phyloP scores from a whole-genome alignment of 179 eudicot species.

The Drosera spatulata region DNA sequence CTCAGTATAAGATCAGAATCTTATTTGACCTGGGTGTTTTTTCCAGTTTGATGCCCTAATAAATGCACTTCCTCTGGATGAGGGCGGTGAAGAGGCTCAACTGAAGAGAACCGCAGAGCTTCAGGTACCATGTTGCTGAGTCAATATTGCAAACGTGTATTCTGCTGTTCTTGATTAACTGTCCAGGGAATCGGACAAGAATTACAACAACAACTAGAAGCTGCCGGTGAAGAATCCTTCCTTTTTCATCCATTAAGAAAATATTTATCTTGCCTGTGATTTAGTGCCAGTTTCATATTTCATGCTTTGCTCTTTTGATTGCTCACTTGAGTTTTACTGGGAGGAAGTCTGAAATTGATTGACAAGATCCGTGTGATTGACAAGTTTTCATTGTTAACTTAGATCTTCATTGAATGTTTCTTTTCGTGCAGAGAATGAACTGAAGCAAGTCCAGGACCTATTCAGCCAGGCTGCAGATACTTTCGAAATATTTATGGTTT shows the following conservation, averaged over 20 bases:
- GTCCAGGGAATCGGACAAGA: constrained; percentile 83
- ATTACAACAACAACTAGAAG: constrained; percentile 82
- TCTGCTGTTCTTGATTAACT: too few relatives aligned
- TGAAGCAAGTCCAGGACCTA: constrained; percentile 84
- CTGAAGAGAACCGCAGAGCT: constrained; percentile 84
- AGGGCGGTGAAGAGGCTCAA: constrained; percentile 98
- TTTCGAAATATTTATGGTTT: not conserved
- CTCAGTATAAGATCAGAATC: too few relatives aligned
- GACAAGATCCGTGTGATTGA: too few relatives aligned
- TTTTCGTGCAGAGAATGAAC: constrained; percentile 51
- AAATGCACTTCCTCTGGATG: constrained; percentile 81
- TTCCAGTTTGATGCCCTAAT: constrained; percentile 58
- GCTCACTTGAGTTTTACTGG: too few relatives aligned
- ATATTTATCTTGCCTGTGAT: too few relatives aligned
- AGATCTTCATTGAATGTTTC: not conserved
- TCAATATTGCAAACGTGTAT: too few relatives aligned
- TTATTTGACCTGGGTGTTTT: too few relatives aligned
- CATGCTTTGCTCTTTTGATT: too few relatives aligned
- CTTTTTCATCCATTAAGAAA: too few relatives aligned
- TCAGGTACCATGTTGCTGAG: constrained; percentile 39
- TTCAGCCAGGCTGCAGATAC: constrained; percentile 67
- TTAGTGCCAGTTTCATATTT: too few relatives aligned
- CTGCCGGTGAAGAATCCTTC: constrained; percentile 48
- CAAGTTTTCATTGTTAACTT: constrained; percentile 30
- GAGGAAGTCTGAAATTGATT: too few relatives aligned